Conservation (phyloP, 2,329 filamentous ascomycete genomes). For the Fusarium euwallaceae region DNA sequence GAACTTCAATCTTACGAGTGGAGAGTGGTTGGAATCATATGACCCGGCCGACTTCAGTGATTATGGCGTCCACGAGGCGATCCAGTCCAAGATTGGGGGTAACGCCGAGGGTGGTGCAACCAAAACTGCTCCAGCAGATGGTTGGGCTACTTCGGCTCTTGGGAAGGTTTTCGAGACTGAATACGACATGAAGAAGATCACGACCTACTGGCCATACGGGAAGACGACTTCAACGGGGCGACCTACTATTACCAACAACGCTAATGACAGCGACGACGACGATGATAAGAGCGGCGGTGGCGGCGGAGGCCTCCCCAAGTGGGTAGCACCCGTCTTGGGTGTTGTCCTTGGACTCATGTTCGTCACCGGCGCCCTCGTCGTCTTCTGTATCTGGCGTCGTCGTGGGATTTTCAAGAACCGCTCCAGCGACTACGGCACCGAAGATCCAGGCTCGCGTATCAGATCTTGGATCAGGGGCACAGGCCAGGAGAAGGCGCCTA, state of each 20-base stretch:
- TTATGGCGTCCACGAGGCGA: constrained; percentile 77
- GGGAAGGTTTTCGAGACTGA: constrained; percentile 64
- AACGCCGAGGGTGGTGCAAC: constrained; percentile 76
- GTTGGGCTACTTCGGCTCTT: constrained; percentile 66
- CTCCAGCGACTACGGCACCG: constrained; percentile 56
- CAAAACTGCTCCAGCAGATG: constrained; percentile 71
- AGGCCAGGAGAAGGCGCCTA: constrained; percentile 57
- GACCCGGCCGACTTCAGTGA: constrained; percentile 71
- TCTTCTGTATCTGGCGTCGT: constrained; percentile 66
- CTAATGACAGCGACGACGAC: constrained; percentile 36
- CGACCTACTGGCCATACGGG: constrained; percentile 72
- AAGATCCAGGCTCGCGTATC: constrained; percentile 63
- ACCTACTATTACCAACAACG: constrained; percentile 26
- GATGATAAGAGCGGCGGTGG: constrained; percentile 44
- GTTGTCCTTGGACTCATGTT: constrained; percentile 71
- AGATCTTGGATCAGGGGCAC: constrained; percentile 66
- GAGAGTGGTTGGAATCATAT: constrained; percentile 78
- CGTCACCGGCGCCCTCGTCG: constrained; percentile 64
- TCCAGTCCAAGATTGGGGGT: constrained; percentile 78
- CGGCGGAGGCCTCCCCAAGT: constrained; percentile 62
- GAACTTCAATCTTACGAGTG: constrained; percentile 79
- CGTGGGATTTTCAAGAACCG: constrained; percentile 57
- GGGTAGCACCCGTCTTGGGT: constrained; percentile 72
- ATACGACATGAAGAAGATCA: constrained; percentile 70
- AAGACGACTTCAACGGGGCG: constrained; percentile 44